Evolutionary conservation across 257 asterid species (phyloP).

Genomic region (Anisodus acutangulus): DNA sequence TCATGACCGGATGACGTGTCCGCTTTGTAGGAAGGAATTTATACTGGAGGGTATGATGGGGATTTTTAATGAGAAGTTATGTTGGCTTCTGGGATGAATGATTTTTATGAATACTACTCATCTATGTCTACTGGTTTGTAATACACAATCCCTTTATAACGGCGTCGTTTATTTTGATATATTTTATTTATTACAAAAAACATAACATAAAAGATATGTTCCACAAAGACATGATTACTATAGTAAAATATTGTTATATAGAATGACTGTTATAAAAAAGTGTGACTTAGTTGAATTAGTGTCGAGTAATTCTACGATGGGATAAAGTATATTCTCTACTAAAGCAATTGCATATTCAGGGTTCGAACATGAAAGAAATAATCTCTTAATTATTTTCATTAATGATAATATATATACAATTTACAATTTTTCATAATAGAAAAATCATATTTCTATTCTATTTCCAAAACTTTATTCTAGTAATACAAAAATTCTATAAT

Average conservation of each 20-base stretch:
- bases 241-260: no score
- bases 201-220: no score
- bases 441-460: no score
- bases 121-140: neutral
- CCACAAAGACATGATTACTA: no score
- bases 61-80: slow-evolving; percentile 22
- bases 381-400: no score
- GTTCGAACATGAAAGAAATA: neutral
- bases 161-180: neutral
- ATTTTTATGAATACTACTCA: neutral
- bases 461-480: no score
- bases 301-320: neutral
- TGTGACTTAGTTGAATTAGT: neutral
- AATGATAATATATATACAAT: no score
- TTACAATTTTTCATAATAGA: no score
- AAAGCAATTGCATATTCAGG: neutral
- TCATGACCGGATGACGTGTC: slow-evolving; percentile 34
- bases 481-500: no score
- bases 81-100: slow-evolving; percentile 22
- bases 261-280: no score
- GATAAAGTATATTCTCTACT: neutral
- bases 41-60: slow-evolving; percentile 26
- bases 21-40: slow-evolving; percentile 29
- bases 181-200: no score
- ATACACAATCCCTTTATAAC: neutral